A percentile compares a stretch with the other conserved stretches of the same genome.
These are phyloP conservation scores for Sclerotinia borealis DNA, from an alignment of 2,329 filamentous ascomycete species.

Conservation along the genomic window DNA sequence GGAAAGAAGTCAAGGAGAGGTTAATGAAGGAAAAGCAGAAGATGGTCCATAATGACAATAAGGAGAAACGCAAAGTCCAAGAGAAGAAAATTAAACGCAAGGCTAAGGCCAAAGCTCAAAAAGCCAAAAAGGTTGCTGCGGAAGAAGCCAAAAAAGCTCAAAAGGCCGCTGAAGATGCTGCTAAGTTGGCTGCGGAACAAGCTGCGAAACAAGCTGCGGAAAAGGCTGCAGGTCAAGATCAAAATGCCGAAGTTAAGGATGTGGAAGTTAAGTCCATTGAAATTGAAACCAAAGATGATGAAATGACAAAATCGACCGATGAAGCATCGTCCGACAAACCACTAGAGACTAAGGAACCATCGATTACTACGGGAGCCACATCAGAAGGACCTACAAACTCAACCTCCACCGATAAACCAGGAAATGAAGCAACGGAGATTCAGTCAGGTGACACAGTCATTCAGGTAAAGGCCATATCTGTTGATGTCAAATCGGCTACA, in stretches of 20 bases:
- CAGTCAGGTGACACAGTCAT: background rate
- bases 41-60: constrained; percentile 17
- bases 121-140: constrained; percentile 13
- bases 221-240: background rate
- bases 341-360: background rate
- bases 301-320: background rate
- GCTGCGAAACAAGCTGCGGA: constrained; percentile 3
- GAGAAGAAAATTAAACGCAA: constrained; percentile 11
- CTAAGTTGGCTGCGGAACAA: background rate
- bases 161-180: background rate
- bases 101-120: constrained; percentile 17
- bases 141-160: constrained; percentile 12
- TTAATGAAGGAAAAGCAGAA: constrained; percentile 27
- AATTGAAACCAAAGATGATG: constrained; percentile 5
- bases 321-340: background rate
- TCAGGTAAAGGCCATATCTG: background rate
- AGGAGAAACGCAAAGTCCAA: constrained; percentile 15
- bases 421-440: background rate
- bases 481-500: background rate
- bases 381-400: background rate
- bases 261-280: background rate
- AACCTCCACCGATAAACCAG: background rate
- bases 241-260: constrained; percentile 6
- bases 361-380: background rate
- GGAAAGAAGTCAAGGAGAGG: constrained; percentile 36